Percentiles rank a stretch among this genome's conserved stretches.
phyloP scores from a whole-genome alignment of 306 rosid genomes.

The Argentina anserina region DNA sequence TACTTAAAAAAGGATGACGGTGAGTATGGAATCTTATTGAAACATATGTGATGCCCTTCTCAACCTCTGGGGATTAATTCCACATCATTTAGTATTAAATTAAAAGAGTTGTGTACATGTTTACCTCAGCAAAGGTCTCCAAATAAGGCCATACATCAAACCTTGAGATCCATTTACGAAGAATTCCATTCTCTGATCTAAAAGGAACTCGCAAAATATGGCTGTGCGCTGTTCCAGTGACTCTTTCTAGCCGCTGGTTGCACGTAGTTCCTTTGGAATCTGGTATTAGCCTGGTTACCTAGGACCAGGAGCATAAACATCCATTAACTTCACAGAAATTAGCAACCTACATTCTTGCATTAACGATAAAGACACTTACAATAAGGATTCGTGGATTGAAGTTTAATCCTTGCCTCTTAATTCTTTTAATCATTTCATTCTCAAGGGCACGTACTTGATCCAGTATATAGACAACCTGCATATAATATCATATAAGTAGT shows the following conservation, averaged over 20 bases:
- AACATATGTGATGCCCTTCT: not conserved
- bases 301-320: not conserved
- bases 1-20: not conserved
- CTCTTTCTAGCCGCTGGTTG: conserved; percentile 89
- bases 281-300: conserved; percentile 49
- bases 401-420: conserved; percentile 64
- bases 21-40: not conserved
- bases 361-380: conserved; percentile 34
- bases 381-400: conserved; percentile 63
- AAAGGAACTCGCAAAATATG: conserved; percentile 84
- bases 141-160: conserved; percentile 87
- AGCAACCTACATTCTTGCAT: not conserved
- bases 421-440: conserved; percentile 68
- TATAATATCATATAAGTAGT: not conserved
- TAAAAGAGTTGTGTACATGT: not conserved
- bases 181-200: conserved; percentile 50
- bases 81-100: not conserved
- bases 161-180: conserved; percentile 68
- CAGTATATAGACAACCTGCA: conserved; percentile 75
- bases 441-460: conserved; percentile 88
- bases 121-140: conserved; percentile 90
- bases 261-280: conserved; percentile 77
- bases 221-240: conserved; percentile 69
- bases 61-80: not conserved
- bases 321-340: not conserved